Evolutionary conservation across 2,329 filamentous ascomycete species (phyloP).

Genomic region (Cladosporium phlei): DNA sequence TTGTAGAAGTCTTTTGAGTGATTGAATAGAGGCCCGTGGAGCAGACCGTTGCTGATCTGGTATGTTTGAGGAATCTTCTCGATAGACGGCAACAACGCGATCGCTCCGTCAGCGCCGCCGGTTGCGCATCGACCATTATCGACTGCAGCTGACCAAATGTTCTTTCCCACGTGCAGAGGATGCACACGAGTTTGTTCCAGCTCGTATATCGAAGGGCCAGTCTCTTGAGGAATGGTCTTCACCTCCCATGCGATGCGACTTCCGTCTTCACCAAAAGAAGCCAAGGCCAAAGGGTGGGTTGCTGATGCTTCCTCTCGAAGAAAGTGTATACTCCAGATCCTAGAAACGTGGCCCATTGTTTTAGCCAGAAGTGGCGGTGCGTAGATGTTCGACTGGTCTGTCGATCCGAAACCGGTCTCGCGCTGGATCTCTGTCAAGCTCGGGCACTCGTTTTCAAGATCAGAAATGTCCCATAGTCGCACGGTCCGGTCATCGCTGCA

Average conservation of each 20-base stretch:
- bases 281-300: conserved; percentile 44
- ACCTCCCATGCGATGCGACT: conserved; percentile 63
- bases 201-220: neutral
- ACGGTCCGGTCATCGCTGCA: conserved; percentile 95
- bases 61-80: conserved; percentile 12
- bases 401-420: conserved; percentile 43
- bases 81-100: conserved; percentile 32
- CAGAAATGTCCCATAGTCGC: conserved; percentile 77
- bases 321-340: conserved; percentile 85
- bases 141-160: conserved; percentile 67
- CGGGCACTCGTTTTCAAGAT: conserved; percentile 32
- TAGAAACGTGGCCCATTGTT: conserved; percentile 78
- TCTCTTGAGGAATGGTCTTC: neutral
- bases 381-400: conserved; percentile 37
- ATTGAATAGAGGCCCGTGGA: neutral
- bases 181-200: conserved; percentile 37
- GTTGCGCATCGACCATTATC: conserved; percentile 45
- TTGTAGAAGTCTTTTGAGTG: conserved; percentile 28
- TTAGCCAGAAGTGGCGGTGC: conserved; percentile 52
- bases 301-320: neutral
- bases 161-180: conserved; percentile 74
- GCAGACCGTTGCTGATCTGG: neutral
- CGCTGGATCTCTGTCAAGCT: conserved; percentile 26
- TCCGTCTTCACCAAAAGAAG: conserved; percentile 83
- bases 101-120: conserved; percentile 77